These are phyloP conservation scores for Mikania micrantha DNA, from an alignment of 129 eudicot genomes.

Conservation along the genomic window DNA sequence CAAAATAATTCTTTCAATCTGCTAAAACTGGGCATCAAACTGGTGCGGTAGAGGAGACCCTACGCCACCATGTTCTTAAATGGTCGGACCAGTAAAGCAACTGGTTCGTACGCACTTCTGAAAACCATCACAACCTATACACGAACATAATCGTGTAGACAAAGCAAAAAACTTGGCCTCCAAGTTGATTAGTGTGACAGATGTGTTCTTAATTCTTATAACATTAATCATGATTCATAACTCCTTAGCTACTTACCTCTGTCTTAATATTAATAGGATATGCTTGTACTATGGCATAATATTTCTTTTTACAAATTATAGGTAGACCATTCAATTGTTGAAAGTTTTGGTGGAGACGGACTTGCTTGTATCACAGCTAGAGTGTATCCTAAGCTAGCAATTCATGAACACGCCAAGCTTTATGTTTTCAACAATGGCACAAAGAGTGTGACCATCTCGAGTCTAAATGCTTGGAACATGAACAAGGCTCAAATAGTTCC, in stretches of 20 bases:
- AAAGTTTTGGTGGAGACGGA: slow-evolving; percentile 58
- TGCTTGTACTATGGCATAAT: neutral
- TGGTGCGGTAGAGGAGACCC: too few species aligned
- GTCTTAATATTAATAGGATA: too few species aligned
- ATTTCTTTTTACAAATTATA: neutral
- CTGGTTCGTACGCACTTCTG: too few species aligned
- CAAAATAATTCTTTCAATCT: neutral
- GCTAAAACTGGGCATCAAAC: too few species aligned
- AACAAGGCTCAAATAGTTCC: slow-evolving; percentile 29
- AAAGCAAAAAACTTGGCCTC: neutral
- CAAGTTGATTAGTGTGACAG: neutral
- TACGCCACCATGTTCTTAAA: too few species aligned
- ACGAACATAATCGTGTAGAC: too few species aligned
- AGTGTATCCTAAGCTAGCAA: slow-evolving; percentile 45
- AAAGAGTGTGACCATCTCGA: slow-evolving; percentile 19
- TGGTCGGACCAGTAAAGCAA: too few species aligned
- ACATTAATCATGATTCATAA: neutral
- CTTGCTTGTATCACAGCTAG: slow-evolving; percentile 49
- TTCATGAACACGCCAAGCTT: slow-evolving; percentile 31
- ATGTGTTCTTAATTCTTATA: neutral
- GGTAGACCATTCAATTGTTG: slow-evolving; percentile 55
- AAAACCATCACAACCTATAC: too few species aligned
- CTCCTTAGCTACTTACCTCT: neutral
- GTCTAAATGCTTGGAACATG: slow-evolving; percentile 42
- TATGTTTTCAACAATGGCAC: slow-evolving; percentile 43